Evolutionary conservation across 805 yeast species (phyloP), one percentile per base, ranked within the genome.

Genomic region (Saccharomyces cerevisiae): DNA sequence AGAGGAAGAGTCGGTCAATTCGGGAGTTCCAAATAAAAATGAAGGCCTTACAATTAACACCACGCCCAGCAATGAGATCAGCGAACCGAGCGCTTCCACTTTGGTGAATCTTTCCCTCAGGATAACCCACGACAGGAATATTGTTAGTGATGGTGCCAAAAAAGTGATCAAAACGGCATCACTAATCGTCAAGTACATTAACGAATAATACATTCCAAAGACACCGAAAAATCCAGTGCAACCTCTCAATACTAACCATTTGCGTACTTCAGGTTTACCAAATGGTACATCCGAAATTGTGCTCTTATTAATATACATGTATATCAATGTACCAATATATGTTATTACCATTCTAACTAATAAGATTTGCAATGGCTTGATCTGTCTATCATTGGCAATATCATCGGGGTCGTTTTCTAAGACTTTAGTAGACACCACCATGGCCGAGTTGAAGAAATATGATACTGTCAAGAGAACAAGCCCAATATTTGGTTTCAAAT

Each of bases 161-260:
- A 90, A 90, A 2, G 92, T 82, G 51, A 90, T 84, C 14, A 87
- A 84, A 0, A 88, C 84, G 0, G 95, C 87, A 64, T 90, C 97
- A 10, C 91, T 83, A 5, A 90, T 77, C 51, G 88, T 79, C 48
- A 90, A 74, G 62, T 85, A 87, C 71, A 81, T 76, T 58, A 90
- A 72, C 0, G 96, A 81, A 65, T 76, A 87, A 68, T 88, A 90
- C 64, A 87, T 74, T 3, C 92, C 85, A 63, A 84, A 84, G 5
- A 89, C 95, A 3, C 96, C 96, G 54, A 85, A 67, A 61, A 83
- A 87, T 5, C 97, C 97, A 14, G 82, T 75, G 1, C 77, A 50
- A 0, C 96, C 96, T 56, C 97, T 74, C 4, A 79, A 48, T 0
- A 80, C 65, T 55, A 89, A 70, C 61, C 80, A 74, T 51, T 67